Evolutionary conservation across 1,284 basidiomycete species (phyloP).

Genomic region (Leccinum ponderosum): DNA sequence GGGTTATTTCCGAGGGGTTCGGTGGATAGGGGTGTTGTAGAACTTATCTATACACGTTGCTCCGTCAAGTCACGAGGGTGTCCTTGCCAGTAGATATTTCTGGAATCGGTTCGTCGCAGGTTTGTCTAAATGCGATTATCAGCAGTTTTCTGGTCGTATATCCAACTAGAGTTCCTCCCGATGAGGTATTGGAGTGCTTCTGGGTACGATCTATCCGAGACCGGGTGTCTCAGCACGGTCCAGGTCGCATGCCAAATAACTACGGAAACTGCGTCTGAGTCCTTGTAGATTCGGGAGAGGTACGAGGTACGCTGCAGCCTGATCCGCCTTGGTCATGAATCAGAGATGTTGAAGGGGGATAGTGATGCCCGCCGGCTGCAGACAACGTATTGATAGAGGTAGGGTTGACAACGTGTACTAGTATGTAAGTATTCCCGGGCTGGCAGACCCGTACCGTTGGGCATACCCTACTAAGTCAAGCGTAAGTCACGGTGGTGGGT

Average conservation of each 20-base stretch:
- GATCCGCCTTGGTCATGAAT: no score
- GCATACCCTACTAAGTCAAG: background rate
- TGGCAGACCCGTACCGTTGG: background rate
- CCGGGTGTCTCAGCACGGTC: background rate
- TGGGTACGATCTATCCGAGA: no score
- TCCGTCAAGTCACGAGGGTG: background rate
- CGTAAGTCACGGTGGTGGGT: background rate
- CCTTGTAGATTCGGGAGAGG: background rate
- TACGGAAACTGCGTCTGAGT: background rate
- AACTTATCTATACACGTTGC: background rate
- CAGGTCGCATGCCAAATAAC: background rate
- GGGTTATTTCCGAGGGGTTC: constrained; percentile 32
- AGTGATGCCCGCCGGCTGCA: no score
- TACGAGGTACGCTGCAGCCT: no score
- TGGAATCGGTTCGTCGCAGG: background rate
- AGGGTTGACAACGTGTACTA: background rate
- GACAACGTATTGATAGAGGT: constrained; percentile 8
- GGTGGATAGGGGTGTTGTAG: constrained; percentile 37
- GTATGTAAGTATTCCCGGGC: background rate
- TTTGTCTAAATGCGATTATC: background rate
- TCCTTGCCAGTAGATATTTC: background rate
- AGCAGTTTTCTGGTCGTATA: background rate
- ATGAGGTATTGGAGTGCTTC: no score
- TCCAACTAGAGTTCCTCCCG: background rate
- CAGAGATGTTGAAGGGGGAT: background rate